A percentile compares a stretch with the other conserved stretches of the same genome.
Conservation (phyloP, 768 basidiomycete species). For the Rhodotorula babjevae region DNA sequence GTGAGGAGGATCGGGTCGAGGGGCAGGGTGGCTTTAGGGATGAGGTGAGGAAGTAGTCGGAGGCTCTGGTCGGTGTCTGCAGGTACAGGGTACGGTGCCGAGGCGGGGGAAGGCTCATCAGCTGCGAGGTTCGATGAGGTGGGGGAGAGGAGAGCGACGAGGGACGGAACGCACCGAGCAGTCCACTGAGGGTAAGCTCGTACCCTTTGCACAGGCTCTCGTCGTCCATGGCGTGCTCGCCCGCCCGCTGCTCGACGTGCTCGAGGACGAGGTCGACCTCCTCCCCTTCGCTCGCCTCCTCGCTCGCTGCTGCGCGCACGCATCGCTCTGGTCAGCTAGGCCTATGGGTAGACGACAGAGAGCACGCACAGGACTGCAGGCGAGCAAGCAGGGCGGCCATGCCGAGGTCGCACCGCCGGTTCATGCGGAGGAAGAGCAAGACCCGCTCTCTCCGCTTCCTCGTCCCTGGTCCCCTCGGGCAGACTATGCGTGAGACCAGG, state of each 20-base stretch:
- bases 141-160: too few relatives aligned
- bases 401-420: background rate
- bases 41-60: background rate
- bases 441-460: too few relatives aligned
- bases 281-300: background rate
- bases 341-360: too few relatives aligned
- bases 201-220: background rate
- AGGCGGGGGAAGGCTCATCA: background rate
- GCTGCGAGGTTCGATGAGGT: too few relatives aligned
- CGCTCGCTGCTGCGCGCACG: background rate
- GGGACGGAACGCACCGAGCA: background rate
- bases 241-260: background rate
- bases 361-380: background rate
- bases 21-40: constrained; percentile 4
- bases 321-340: background rate
- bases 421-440: background rate
- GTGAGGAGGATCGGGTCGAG: constrained; percentile 1
- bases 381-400: background rate
- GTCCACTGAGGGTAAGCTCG: background rate
- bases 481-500: background rate
- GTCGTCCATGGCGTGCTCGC: background rate
- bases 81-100: too few relatives aligned
- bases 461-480: too few relatives aligned
- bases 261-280: background rate
- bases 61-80: background rate